Evolutionary conservation across 805 yeast genomes (phyloP).

Genomic region (Schwanniomyces occidentalis): DNA sequence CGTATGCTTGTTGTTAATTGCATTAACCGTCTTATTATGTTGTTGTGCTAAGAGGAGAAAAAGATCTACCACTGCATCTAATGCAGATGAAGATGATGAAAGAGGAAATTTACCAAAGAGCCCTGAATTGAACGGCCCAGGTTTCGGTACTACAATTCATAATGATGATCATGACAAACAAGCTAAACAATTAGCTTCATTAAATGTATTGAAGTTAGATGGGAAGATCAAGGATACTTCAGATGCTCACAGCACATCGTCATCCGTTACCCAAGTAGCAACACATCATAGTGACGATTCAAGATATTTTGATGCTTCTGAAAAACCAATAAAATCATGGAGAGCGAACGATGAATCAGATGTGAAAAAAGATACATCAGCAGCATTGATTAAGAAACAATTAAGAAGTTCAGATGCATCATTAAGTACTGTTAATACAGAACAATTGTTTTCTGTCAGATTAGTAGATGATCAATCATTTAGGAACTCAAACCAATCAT

Average conservation of each 20-base stretch:
- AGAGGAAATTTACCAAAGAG: slow-evolving; percentile 23
- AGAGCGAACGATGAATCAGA: slow-evolving; percentile 40
- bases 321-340: slow-evolving; percentile 43
- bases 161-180: slow-evolving; percentile 25
- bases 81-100: slow-evolving; percentile 14
- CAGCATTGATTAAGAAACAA: slow-evolving; percentile 31
- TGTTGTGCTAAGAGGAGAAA: slow-evolving; percentile 42
- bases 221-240: slow-evolving; percentile 27
- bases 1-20: slow-evolving; percentile 48
- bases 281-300: slow-evolving; percentile 24
- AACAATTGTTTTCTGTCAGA: slow-evolving; percentile 76
- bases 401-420: slow-evolving; percentile 73
- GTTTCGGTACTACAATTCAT: slow-evolving; percentile 15
- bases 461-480: slow-evolving; percentile 59
- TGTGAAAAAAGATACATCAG: slow-evolving; percentile 4
- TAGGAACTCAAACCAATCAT: slow-evolving; percentile 32
- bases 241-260: slow-evolving; percentile 37
- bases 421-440: slow-evolving; percentile 81
- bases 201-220: slow-evolving; percentile 54
- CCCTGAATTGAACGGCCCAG: slow-evolving; percentile 26
- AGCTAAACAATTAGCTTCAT: slow-evolving; percentile 46
- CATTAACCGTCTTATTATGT: slow-evolving; percentile 52
- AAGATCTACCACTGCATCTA: slow-evolving; percentile 10
- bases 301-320: slow-evolving; percentile 34
- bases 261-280: slow-evolving; percentile 57